Base-by-base conservation (phyloP, 2,329 filamentous ascomycete genomes). In the Arthroderma sp. region DNA sequence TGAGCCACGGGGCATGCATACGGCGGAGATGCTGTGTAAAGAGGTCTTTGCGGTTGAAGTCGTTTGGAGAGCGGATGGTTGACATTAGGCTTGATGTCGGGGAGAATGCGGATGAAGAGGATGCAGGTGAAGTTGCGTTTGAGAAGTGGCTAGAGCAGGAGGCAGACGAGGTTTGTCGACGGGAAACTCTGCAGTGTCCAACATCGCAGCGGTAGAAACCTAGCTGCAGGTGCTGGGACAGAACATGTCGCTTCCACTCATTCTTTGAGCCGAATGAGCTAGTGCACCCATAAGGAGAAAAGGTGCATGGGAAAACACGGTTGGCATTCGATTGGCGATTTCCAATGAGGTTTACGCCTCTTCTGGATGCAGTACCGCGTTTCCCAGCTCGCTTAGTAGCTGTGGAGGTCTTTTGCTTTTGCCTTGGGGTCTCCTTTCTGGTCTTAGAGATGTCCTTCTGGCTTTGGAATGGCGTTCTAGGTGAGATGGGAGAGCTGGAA, bases 211-310 rank as follows among this genome's bases (percentile, higher is more conserved):
- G 71, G 77, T 81, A 95, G 64, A 80, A 83, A 38, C 74, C 68
- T 3, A 85, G 69, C 44, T 80, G 75, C 22, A 94, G 69, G 58
- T 96, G 89, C 58, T 94, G 83, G 0, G 82, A 83, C 30, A 71
- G 68, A 55, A 89, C 78, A 58, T 96, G 89, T 0, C 89, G 78
- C 63, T 95, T 95, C 89, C 89, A 95, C 61, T 95, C 88, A 59
- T 94, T 94, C 66, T 94, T 94, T 53, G 74, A 80, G 3, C 75
- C 73, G 57, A 94, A 94, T 0, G 73, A 78, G 2, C 78, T 76
- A 1, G 50, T 52, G 65, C 89, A 96, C 31, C 82, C 83, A 46
- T 87, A 91, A 45, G 77, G 80, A 29, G 75, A 69, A 60, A 95
- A 87, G 46, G 86, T 78, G 61, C 89, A 96, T 27, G 73, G 70